Evolutionary conservation across 495 filamentous ascomycete genomes (phyloP), one percentile per base, ranked within the genome.

Genomic region (Pyronema omphalodes): DNA sequence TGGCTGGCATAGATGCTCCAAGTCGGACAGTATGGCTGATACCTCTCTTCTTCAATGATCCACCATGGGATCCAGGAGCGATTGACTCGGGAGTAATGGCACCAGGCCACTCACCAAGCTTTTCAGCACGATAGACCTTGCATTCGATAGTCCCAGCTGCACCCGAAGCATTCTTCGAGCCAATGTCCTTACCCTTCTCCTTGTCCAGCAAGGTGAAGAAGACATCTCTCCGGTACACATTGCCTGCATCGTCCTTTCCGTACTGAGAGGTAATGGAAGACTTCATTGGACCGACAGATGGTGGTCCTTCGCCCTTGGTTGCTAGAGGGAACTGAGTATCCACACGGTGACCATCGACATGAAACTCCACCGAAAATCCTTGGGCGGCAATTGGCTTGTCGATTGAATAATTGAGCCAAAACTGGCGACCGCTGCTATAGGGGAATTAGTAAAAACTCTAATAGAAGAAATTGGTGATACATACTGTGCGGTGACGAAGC

Each of bases 241-340:
- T 57, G 6, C 55, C 55, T 1, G 11, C 9, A 12, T 14, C 18
- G 6, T 39, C 43, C n/a, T 44, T 52, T 8, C 59, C 46, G 44
- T 63, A 62, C 44, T 62, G 53, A 5, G 60, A 63, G 44, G 48
- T 57, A 40, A 62, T 63, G 7, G 33, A 62, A 5, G 60, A 63
- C 14, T 59, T 36, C 29, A 63, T 14, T 14, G 60, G 60, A 14
- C 57, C 56, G 29, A 63, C 23, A 3, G 29, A 47, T 17, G 56
- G 51, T 15, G 48, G 9, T 17, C 46, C 51, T 29, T 49, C 35
- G 9, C 45, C 35, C 33, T 49, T 43, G 29, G 19, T 43, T 11
- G 54, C 18, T 5, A 58, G 37, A 8, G 51, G 59, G 33, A 57
- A 59, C 37, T 62, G 60, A 8, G 60, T 57, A 44, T 63, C 60